phyloP scores from a whole-genome alignment of 2,329 filamentous ascomycete species.

The Knufia petricola region DNA sequence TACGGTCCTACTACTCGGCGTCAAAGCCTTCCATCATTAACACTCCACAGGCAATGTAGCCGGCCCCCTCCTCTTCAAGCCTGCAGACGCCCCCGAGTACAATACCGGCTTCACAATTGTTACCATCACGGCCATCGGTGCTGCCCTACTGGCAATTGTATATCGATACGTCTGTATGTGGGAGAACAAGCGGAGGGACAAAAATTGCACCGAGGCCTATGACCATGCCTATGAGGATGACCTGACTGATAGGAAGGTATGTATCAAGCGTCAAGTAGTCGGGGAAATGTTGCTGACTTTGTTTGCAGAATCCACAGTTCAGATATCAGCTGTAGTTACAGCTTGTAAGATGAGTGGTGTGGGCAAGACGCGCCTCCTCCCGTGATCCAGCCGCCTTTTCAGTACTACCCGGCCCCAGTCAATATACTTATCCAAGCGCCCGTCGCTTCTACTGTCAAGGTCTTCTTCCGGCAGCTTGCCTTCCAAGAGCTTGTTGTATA shows the following conservation, averaged over 20 bases:
- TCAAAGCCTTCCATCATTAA: slow-evolving; percentile 22
- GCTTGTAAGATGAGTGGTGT: too few species aligned
- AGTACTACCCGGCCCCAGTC: too few species aligned
- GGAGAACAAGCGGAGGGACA: slow-evolving; percentile 15
- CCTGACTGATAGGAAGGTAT: slow-evolving; percentile 35
- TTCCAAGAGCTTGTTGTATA: too few species aligned
- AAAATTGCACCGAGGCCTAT: slow-evolving; percentile 34
- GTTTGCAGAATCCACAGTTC: slow-evolving; percentile 1
- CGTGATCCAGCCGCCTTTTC: too few species aligned
- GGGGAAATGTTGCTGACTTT: background rate
- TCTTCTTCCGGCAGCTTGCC: too few species aligned
- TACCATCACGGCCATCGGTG: slow-evolving; percentile 9
- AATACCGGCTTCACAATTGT: slow-evolving; percentile 28
- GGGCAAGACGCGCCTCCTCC: too few species aligned
- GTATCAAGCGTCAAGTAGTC: background rate
- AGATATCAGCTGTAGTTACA: slow-evolving; percentile 1
- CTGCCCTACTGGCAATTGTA: slow-evolving; percentile 24
- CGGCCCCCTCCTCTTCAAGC: slow-evolving; percentile 28
- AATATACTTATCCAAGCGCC: too few species aligned
- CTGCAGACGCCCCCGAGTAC: slow-evolving; percentile 26
- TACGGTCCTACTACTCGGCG: slow-evolving; percentile 40
- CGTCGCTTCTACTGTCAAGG: too few species aligned
- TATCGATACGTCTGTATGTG: slow-evolving; percentile 22
- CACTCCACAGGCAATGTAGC: slow-evolving; percentile 28
- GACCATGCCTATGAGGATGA: slow-evolving; percentile 47